Conservation (phyloP, 2,329 filamentous ascomycete species). For the Ophiocordyceps polyrhachis-furcata region DNA sequence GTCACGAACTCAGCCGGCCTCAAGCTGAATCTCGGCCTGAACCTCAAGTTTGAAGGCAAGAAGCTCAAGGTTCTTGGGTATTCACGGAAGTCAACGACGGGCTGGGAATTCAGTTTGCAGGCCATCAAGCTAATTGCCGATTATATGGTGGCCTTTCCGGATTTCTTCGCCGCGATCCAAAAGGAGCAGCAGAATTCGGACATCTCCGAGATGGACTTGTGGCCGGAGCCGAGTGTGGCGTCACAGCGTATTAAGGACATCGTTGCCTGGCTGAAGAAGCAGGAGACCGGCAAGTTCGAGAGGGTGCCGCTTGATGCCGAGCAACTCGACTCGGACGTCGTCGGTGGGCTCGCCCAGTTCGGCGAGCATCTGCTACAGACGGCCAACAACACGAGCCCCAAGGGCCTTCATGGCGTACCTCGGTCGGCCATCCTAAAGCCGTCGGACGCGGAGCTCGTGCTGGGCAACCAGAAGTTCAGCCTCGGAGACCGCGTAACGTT, state of each 20-base stretch:
- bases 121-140: conserved; percentile 64
- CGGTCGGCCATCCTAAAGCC: conserved; percentile 80
- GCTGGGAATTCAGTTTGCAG: conserved; percentile 89
- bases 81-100: conserved; percentile 65
- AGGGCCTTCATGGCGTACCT: conserved; percentile 64
- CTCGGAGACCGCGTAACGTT: conserved; percentile 89
- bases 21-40: conserved; percentile 78
- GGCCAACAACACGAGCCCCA: conserved; percentile 35
- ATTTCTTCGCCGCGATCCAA: conserved; percentile 83
- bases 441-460: conserved; percentile 83
- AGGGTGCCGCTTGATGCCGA: conserved; percentile 91
- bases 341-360: conserved; percentile 59
- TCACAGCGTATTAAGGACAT: conserved; percentile 82
- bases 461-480: conserved; percentile 65
- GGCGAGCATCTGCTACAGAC: conserved; percentile 44
- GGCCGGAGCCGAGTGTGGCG: conserved; percentile 51
- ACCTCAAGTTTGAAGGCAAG: conserved; percentile 90
- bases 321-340: conserved; percentile 82
- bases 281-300: conserved; percentile 84
- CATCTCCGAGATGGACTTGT: conserved; percentile 72
- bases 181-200: conserved; percentile 72
- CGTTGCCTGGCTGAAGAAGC: conserved; percentile 74
- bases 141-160: conserved; percentile 88
- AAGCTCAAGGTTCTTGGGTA: conserved; percentile 94
- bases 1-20: conserved; percentile 61